Percentiles rank a stretch among this genome's conserved stretches.
Evolutionary conservation across 1,284 basidiomycete species (phyloP).

Genomic region (Ustilago cynodontis): DNA sequence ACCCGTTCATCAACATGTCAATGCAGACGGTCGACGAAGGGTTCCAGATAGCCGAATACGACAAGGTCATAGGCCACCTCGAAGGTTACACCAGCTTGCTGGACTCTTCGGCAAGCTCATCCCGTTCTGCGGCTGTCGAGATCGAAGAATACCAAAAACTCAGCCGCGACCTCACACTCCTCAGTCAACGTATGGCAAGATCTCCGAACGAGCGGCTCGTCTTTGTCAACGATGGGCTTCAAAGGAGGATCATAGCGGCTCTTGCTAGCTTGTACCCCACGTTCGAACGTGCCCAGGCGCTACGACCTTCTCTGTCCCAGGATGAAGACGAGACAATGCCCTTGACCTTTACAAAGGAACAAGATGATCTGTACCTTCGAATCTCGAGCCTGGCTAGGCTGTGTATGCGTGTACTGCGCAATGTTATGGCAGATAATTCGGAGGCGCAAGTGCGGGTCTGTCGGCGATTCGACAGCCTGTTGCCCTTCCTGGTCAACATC

Average conservation of each 20-base stretch:
- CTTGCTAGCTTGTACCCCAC: not conserved
- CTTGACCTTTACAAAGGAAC: not conserved
- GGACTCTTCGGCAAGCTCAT: not conserved
- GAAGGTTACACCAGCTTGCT: not conserved
- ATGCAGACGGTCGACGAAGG: not conserved
- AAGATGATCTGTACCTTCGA: constrained; percentile 14
- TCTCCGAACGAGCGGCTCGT: not conserved
- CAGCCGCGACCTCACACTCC: not conserved
- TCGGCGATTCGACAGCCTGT: constrained; percentile 13
- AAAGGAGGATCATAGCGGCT: not conserved
- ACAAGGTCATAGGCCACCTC: not conserved
- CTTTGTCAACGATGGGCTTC: not conserved
- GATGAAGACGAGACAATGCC: not conserved
- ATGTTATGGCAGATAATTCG: constrained; percentile 29
- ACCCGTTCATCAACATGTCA: not conserved
- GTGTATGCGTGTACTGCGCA: constrained; percentile 23
- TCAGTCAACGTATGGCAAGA: not conserved
- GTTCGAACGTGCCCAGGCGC: not conserved
- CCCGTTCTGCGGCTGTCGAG: not conserved
- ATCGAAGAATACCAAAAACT: not conserved
- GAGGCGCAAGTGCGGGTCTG: constrained; percentile 24
- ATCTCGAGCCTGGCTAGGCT: constrained; percentile 17
- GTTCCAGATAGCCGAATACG: not conserved
- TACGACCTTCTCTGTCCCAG: constrained; percentile 1
- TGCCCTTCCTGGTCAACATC: constrained; percentile 29